phyloP scores from a whole-genome alignment of 306 rosid species.

The Quercus ilex region DNA sequence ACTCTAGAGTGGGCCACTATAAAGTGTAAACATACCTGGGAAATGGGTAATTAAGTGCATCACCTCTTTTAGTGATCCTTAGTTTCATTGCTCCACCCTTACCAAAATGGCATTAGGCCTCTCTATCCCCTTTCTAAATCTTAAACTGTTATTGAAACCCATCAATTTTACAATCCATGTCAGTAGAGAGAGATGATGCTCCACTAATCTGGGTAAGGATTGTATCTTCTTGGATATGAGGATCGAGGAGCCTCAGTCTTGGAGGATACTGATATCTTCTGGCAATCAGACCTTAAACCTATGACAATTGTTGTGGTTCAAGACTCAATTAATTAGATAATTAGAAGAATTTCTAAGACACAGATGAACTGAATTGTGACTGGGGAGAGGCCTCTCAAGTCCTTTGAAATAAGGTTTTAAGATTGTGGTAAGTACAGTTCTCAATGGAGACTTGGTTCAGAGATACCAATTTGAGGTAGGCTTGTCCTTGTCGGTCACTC shows the following conservation, averaged over 20 bases:
- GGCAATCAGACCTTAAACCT: conserved; percentile 8
- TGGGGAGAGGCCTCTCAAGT: conserved; percentile 22
- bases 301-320: neutral
- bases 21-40: neutral
- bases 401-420: conserved; percentile 16
- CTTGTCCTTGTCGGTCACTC: conserved; percentile 42
- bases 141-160: conserved; percentile 3
- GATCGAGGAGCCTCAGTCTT: conserved; percentile 11
- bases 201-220: neutral
- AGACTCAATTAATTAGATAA: neutral
- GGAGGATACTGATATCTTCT: conserved; percentile 16
- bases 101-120: neutral
- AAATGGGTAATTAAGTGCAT: neutral
- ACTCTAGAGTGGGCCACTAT: neutral
- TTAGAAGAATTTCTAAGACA: neutral
- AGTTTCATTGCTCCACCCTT: neutral
- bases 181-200: conserved; percentile 5
- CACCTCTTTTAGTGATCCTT: neutral
- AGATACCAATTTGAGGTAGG: conserved; percentile 68
- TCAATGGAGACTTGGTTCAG: conserved; percentile 33
- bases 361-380: neutral
- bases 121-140: neutral
- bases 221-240: neutral
- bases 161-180: conserved; percentile 2
- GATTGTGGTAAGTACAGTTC: conserved; percentile 51